Conservation (phyloP, 352 stramenopile genomes). For the Blastocystis sp. region DNA sequence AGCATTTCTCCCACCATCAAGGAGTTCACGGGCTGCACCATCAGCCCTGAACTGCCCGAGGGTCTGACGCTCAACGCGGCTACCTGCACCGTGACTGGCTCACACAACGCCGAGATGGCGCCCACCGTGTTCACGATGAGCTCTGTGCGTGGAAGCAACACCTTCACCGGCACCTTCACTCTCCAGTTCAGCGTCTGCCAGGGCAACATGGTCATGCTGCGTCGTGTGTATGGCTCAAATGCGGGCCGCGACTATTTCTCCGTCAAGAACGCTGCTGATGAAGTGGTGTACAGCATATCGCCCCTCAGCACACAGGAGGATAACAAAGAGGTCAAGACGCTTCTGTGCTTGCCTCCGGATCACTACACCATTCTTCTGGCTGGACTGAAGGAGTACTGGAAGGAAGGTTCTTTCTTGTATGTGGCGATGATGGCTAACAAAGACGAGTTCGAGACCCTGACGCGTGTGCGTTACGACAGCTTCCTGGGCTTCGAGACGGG, state of each 20-base stretch:
- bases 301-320: no score
- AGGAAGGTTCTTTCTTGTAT: no score
- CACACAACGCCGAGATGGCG: no score
- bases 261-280: background rate
- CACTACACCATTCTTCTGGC: no score
- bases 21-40: conserved; percentile 5
- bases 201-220: conserved; percentile 16
- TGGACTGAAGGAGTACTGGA: no score
- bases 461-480: background rate
- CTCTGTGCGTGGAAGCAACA: background rate
- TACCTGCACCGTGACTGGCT: conserved; percentile 17
- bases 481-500: background rate
- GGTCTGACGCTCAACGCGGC: conserved; percentile 23
- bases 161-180: conserved; percentile 12
- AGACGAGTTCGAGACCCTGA: background rate
- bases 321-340: no score
- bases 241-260: background rate
- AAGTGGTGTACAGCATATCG: background rate
- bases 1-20: background rate
- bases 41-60: background rate
- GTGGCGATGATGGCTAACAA: no score
- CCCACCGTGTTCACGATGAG: background rate
- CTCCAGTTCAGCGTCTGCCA: conserved; percentile 15
- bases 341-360: no score
- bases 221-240: no score